Percentiles rank a stretch among this genome's conserved stretches.
phyloP scores from a whole-genome alignment of 2,329 filamentous ascomycete species.

The Trichoderma breve region DNA sequence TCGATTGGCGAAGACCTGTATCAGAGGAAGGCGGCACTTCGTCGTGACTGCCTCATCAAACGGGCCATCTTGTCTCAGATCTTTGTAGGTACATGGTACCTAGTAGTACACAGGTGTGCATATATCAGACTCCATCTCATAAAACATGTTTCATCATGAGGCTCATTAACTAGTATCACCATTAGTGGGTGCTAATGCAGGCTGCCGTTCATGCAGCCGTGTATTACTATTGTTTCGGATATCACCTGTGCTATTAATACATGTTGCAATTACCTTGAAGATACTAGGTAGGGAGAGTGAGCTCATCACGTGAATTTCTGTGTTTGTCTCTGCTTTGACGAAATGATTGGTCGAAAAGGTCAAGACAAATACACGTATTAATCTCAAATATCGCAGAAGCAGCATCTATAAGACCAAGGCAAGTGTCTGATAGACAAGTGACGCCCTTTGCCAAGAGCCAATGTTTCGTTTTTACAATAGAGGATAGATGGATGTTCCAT shows the following conservation, averaged over 20 bases:
- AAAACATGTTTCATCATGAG: slow-evolving; percentile 3
- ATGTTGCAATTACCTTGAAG: not conserved
- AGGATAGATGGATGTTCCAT: not conserved
- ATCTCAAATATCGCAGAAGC: not conserved
- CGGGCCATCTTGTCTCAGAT: not conserved
- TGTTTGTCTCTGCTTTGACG: not conserved
- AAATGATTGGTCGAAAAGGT: not conserved
- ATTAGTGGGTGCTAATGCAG: not conserved
- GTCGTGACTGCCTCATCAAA: not conserved
- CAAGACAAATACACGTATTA: not conserved
- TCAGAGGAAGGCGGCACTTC: not conserved
- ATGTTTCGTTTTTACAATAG: not conserved
- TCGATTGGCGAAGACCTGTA: not conserved
- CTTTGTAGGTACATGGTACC: not conserved
- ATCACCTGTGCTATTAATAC: not conserved
- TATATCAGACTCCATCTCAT: not conserved
- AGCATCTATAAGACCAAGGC: not conserved
- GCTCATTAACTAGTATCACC: not conserved
- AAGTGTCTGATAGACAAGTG: not conserved
- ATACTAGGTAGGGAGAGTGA: not conserved
- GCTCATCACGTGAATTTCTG: not conserved
- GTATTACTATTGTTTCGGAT: not conserved
- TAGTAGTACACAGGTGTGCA: not conserved
- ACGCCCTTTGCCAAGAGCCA: not conserved
- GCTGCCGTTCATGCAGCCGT: not conserved